A percentile compares a stretch with the other conserved stretches of the same genome.
These are phyloP conservation scores for Cardiospermum halicacabum DNA, from an alignment of 345 rosid species.

Conservation along the genomic window DNA sequence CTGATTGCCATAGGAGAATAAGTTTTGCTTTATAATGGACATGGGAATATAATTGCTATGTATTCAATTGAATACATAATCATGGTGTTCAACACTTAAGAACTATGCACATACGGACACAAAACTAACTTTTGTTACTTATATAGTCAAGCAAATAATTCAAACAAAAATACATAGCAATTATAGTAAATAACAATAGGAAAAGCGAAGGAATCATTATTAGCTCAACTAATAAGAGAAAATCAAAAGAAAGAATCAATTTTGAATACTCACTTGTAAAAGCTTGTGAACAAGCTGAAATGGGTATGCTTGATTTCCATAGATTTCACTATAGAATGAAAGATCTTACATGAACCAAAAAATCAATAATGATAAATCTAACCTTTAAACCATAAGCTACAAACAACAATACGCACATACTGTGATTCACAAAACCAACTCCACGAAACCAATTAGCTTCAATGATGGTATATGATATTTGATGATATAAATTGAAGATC, in stretches of 20 bases:
- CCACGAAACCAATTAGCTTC: no score
- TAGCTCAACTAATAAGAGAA: background rate
- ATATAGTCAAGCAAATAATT: background rate
- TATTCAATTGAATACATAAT: background rate
- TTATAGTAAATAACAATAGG: background rate
- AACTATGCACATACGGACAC: background rate
- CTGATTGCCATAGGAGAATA: background rate
- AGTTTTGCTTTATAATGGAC: background rate
- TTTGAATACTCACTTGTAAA: conserved; percentile 30
- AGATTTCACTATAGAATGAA: conserved; percentile 19
- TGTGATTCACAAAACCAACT: no score
- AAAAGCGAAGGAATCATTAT: background rate
- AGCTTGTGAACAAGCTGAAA: conserved; percentile 18
- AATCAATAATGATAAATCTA: conserved; percentile 13
- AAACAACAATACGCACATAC: background rate
- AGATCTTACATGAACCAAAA: conserved; percentile 27
- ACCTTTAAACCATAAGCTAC: no score
- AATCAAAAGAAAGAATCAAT: background rate
- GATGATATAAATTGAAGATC: no score
- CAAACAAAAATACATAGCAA: background rate
- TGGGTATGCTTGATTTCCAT: conserved; percentile 30
- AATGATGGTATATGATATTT: no score
- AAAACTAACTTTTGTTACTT: background rate
- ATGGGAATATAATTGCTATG: no score
- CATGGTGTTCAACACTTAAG: background rate